Evolutionary conservation across 768 basidiomycete species (phyloP).

Genomic region (Ramaria rubella): DNA sequence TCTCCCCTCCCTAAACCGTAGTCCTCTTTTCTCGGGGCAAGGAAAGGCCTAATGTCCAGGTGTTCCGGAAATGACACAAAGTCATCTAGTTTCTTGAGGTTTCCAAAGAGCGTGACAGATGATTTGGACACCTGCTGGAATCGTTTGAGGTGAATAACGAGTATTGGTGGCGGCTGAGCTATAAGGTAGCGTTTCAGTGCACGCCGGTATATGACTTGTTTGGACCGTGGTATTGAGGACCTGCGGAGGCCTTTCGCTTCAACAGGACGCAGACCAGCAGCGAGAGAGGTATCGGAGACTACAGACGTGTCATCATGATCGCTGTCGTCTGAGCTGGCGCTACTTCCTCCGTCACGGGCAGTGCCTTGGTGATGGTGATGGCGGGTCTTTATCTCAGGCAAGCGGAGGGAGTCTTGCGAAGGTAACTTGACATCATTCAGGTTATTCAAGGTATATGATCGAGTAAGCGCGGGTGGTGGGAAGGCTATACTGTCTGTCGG

Average conservation of each 20-base stretch:
- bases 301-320: conserved; percentile 1
- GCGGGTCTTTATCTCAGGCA: neutral
- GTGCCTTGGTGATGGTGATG: neutral
- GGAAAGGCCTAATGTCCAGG: conserved; percentile 78
- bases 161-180: conserved; percentile 73
- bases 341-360: neutral
- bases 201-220: conserved; percentile 69
- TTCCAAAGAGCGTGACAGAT: conserved; percentile 50
- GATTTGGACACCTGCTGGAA: conserved; percentile 81
- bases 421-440: neutral
- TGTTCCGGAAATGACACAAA: conserved; percentile 85
- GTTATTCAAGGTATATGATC: neutral
- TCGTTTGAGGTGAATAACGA: conserved; percentile 89
- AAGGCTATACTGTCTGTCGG: neutral
- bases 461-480: neutral
- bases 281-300: neutral
- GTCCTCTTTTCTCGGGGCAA: conserved; percentile 75
- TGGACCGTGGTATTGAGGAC: conserved; percentile 28
- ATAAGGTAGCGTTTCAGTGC: conserved; percentile 96
- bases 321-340: neutral
- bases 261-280: neutral
- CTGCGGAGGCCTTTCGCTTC: neutral
- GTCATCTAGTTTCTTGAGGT: conserved; percentile 79
- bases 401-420: neutral
- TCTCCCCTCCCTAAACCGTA: conserved; percentile 42